Evolutionary conservation across 139 green algal genomes (phyloP).

Genomic region (Picochlorum sp.): DNA sequence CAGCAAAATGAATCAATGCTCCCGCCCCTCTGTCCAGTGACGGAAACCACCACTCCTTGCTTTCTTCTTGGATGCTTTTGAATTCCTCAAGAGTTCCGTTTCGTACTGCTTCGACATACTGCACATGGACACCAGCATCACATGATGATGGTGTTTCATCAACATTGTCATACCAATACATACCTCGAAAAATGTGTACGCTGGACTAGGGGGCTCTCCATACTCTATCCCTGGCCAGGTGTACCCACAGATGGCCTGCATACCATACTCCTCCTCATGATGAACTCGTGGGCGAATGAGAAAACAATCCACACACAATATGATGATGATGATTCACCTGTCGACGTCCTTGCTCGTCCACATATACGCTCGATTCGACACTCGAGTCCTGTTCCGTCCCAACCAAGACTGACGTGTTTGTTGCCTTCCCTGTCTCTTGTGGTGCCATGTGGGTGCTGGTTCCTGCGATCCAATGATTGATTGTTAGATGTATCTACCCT

Average conservation of each 20-base stretch:
- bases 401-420: too few relatives aligned
- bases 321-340: too few relatives aligned
- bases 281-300: too few relatives aligned
- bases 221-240: slow-evolving; percentile 45
- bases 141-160: not conserved
- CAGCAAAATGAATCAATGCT: slow-evolving; percentile 29
- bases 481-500: too few relatives aligned
- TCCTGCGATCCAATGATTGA: too few relatives aligned
- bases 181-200: slow-evolving; percentile 44
- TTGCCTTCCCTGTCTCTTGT: too few relatives aligned
- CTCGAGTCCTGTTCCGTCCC: too few relatives aligned
- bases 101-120: slow-evolving; percentile 36
- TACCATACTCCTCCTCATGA: not conserved
- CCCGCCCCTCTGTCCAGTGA: slow-evolving; percentile 31
- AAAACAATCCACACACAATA: too few relatives aligned
- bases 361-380: too few relatives aligned
- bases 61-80: slow-evolving; percentile 18
- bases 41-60: slow-evolving; percentile 26
- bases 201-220: slow-evolving; percentile 23
- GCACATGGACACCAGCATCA: not conserved
- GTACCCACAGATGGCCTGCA: slow-evolving; percentile 33
- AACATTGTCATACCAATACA: not conserved
- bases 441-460: too few relatives aligned
- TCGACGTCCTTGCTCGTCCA: too few relatives aligned
- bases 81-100: slow-evolving; percentile 27